These are phyloP conservation scores for Adansonia rubrostipa DNA, from an alignment of 441 rosid genomes.

Conservation along the genomic window DNA sequence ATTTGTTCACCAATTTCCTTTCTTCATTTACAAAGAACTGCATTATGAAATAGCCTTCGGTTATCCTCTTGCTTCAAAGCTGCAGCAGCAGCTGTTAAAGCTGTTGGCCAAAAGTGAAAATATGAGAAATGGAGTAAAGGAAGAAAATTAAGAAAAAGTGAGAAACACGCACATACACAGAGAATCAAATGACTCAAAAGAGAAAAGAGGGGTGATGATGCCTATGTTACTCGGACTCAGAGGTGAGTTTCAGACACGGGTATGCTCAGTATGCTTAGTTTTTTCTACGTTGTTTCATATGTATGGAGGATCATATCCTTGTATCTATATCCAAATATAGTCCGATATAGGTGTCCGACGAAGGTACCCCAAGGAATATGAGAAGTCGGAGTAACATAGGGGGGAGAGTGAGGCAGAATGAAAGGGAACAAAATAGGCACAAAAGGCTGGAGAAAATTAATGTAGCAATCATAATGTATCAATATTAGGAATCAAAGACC, in stretches of 20 bases:
- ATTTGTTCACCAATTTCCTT: constrained; percentile 86
- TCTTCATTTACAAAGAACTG: constrained; percentile 87
- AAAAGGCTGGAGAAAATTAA: constrained; percentile 5
- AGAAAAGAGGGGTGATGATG: neutral
- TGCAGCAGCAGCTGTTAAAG: constrained; percentile 92
- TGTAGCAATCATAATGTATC: constrained; percentile 52
- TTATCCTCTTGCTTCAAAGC: constrained; percentile 93
- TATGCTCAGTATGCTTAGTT: too few species aligned
- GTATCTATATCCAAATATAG: too few species aligned
- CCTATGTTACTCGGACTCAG: too few species aligned
- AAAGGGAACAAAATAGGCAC: constrained; percentile 3
- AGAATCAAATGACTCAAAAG: constrained; percentile 1
- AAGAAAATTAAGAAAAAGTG: neutral
- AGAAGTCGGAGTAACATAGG: too few species aligned
- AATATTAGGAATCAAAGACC: constrained; percentile 74
- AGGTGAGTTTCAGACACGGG: too few species aligned
- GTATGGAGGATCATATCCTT: too few species aligned
- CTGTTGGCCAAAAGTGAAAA: constrained; percentile 44
- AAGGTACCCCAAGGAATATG: too few species aligned
- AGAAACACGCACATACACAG: too few species aligned
- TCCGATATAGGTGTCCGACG: too few species aligned
- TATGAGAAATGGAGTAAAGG: neutral
- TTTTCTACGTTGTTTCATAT: too few species aligned
- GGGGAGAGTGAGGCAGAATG: neutral
- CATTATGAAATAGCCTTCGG: constrained; percentile 85